phyloP scores from a whole-genome alignment of 306 rosid genomes.

The Quercus berberidifolia region DNA sequence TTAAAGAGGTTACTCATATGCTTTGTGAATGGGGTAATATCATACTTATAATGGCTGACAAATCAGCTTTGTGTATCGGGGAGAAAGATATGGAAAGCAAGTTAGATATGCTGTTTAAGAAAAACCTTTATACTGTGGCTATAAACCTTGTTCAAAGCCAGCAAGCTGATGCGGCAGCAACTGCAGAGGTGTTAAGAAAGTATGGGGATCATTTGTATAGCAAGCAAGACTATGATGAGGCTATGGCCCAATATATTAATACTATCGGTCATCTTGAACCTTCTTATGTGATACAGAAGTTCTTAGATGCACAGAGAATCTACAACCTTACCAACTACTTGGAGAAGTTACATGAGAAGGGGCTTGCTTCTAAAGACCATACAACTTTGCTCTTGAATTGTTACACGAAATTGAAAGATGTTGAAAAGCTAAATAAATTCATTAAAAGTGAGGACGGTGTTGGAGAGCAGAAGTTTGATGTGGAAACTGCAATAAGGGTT shows the following conservation, averaged over 20 bases:
- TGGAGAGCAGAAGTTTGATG: constrained; percentile 91
- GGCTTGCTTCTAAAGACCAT: constrained; percentile 97
- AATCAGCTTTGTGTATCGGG: constrained; percentile 84
- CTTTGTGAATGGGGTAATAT: constrained; percentile 98
- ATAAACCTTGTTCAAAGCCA: constrained; percentile 96
- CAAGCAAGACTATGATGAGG: constrained; percentile 96
- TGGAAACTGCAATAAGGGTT: constrained; percentile 95
- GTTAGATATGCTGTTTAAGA: constrained; percentile 94
- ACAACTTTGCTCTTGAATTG: constrained; percentile 93
- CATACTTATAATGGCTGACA: constrained; percentile 82
- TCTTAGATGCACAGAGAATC: constrained; percentile 97
- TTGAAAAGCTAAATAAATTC: constrained; percentile 76
- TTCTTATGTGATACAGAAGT: constrained; percentile 93
- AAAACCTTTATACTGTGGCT: constrained; percentile 87
- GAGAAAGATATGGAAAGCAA: constrained; percentile 99
- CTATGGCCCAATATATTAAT: constrained; percentile 89
- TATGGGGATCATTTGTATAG: constrained; percentile 91
- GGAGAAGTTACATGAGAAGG: constrained; percentile 95
- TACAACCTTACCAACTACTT: constrained; percentile 94
- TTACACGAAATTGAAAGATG: constrained; percentile 96
- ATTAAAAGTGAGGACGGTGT: constrained; percentile 78
- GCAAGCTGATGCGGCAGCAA: constrained; percentile 98
- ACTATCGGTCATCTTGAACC: constrained; percentile 99
- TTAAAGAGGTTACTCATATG: constrained; percentile 91
- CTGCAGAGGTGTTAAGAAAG: constrained; percentile 94